A percentile compares a stretch with the other conserved stretches of the same genome.
Conservation (phyloP, 805 yeast genomes). For the Candida quercuum region DNA sequence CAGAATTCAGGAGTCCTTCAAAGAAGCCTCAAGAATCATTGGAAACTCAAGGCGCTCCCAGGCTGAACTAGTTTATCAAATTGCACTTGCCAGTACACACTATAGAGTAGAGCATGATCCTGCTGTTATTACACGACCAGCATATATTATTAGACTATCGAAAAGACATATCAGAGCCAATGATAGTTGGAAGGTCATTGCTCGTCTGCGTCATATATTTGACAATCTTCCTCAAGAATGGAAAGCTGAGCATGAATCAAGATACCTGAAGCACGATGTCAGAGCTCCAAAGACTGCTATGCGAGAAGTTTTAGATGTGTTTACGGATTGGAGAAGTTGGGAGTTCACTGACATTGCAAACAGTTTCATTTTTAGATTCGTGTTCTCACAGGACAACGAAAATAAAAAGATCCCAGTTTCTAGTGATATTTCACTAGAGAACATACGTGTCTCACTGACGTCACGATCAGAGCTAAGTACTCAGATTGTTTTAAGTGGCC, state of each 20-base stretch:
- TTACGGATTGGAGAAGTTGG: constrained; percentile 87
- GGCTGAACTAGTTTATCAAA: constrained; percentile 34
- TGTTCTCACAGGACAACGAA: constrained; percentile 30
- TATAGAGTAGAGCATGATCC: constrained; percentile 75
- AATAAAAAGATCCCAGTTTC: background rate
- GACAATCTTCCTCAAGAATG: constrained; percentile 52
- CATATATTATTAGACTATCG: constrained; percentile 69
- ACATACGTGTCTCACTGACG: constrained; percentile 9
- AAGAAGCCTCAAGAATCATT: constrained; percentile 5
- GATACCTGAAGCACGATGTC: constrained; percentile 31
- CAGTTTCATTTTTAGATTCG: constrained; percentile 46
- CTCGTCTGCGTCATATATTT: constrained; percentile 71
- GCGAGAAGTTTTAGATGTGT: constrained; percentile 49
- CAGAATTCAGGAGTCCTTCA: constrained; percentile 8
- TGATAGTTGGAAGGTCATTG: constrained; percentile 84
- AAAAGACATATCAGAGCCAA: constrained; percentile 70
- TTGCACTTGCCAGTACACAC: constrained; percentile 42
- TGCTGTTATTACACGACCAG: constrained; percentile 83
- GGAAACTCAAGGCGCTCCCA: constrained; percentile 14
- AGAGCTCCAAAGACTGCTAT: constrained; percentile 47
- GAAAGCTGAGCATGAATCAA: constrained; percentile 29
- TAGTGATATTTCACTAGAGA: constrained; percentile 27
- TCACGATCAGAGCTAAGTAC: background rate
- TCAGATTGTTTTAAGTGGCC: background rate
- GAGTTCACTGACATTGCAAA: constrained; percentile 65